phyloP scores from a whole-genome alignment of 768 basidiomycete species.

The Mycena haematopus region DNA sequence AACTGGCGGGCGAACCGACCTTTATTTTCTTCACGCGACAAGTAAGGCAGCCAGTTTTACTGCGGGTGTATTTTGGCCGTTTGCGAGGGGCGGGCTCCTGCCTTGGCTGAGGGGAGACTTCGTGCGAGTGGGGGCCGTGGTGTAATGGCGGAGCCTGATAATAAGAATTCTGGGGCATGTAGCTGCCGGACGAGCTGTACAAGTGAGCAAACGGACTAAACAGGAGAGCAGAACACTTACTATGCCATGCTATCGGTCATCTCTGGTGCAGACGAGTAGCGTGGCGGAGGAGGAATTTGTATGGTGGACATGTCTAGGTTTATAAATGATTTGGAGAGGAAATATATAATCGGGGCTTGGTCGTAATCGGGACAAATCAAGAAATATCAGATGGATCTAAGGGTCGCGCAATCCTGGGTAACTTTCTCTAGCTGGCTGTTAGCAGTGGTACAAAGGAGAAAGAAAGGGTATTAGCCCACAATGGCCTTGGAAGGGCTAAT shows the following conservation, averaged over 20 bases:
- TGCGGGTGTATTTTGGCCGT: slow-evolving; percentile 91
- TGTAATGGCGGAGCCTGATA: slow-evolving; percentile 45
- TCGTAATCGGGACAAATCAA: slow-evolving; percentile 23
- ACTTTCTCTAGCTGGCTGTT: neutral
- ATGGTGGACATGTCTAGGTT: slow-evolving; percentile 33
- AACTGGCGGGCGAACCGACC: slow-evolving; percentile 53
- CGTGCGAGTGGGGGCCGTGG: slow-evolving; percentile 55
- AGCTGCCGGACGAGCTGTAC: slow-evolving; percentile 47
- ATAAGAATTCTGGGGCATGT: slow-evolving; percentile 48
- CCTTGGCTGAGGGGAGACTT: slow-evolving; percentile 54
- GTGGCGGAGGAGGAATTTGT: slow-evolving; percentile 45
- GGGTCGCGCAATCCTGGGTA: slow-evolving; percentile 25
- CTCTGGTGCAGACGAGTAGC: neutral
- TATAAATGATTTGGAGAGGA: slow-evolving; percentile 28
- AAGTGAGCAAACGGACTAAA: slow-evolving; percentile 27
- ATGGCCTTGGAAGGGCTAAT: too few species aligned
- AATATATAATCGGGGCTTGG: slow-evolving; percentile 5
- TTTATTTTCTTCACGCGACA: slow-evolving; percentile 97
- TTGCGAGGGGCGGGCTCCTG: slow-evolving; percentile 55
- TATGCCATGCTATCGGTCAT: slow-evolving; percentile 64
- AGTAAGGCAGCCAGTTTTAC: slow-evolving; percentile 93
- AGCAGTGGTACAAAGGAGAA: neutral
- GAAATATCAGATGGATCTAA: slow-evolving; percentile 26
- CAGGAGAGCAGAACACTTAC: slow-evolving; percentile 45
- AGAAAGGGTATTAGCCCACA: neutral